Percentiles rank a stretch among this genome's conserved stretches.
These are phyloP conservation scores for Phytophthora nicotianae DNA, from an alignment of 352 stramenopile species.

Conservation along the genomic window DNA sequence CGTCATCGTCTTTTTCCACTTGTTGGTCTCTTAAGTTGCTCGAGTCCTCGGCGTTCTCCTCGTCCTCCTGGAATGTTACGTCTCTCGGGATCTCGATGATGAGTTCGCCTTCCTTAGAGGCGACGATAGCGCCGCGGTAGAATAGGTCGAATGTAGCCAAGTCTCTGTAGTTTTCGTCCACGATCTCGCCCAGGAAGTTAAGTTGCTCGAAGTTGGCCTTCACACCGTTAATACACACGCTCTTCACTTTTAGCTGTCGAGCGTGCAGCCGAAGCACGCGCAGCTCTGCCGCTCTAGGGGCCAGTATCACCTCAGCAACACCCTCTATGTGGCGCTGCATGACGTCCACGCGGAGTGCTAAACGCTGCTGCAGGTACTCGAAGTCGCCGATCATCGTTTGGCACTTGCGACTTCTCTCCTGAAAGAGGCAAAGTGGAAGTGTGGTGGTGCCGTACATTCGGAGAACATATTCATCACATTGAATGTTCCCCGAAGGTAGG, in stretches of 20 bases:
- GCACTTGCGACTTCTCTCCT: too few species aligned
- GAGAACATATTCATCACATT: too few species aligned
- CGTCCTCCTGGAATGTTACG: slow-evolving; percentile 60
- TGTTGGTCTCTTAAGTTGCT: slow-evolving; percentile 42
- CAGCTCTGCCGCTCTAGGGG: slow-evolving; percentile 56
- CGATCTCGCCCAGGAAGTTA: slow-evolving; percentile 76
- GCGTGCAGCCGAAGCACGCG: slow-evolving; percentile 74
- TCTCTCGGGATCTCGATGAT: slow-evolving; percentile 74
- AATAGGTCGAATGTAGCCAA: slow-evolving; percentile 85
- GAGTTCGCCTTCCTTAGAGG: slow-evolving; percentile 83
- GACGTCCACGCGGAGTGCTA: slow-evolving; percentile 79
- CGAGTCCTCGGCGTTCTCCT: slow-evolving; percentile 43
- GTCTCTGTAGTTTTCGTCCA: slow-evolving; percentile 83
- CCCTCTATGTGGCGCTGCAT: slow-evolving; percentile 61
- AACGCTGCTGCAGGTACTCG: slow-evolving; percentile 86
- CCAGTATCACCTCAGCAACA: slow-evolving; percentile 76
- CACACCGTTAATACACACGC: slow-evolving; percentile 63
- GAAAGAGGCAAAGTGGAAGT: slow-evolving; percentile 1
- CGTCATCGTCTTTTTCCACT: slow-evolving; percentile 34
- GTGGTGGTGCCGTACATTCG: too few species aligned
- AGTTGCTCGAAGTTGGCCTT: slow-evolving; percentile 77
- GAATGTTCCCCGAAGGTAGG: too few species aligned
- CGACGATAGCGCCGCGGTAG: slow-evolving; percentile 84
- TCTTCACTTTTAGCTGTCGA: slow-evolving; percentile 67
- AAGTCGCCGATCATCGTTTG: slow-evolving; percentile 80